A percentile compares a stretch with the other conserved stretches of the same genome.
These are phyloP conservation scores for Magnolia kwangsiensis DNA, from an alignment of 164 flowering plant species.

Conservation along the genomic window DNA sequence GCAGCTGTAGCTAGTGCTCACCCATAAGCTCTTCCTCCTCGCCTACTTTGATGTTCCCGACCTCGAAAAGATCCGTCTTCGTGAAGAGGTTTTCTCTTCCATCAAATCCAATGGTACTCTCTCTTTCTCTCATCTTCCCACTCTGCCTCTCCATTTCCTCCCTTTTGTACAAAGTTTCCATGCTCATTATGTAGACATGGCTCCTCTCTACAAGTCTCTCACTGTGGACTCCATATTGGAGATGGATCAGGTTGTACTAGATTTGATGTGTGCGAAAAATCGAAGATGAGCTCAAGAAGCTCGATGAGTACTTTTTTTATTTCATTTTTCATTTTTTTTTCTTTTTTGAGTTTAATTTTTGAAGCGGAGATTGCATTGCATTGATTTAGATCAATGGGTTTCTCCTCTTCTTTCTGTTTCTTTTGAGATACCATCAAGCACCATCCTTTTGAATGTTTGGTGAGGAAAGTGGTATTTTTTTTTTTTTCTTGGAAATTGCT, in stretches of 20 bases:
- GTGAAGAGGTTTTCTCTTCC: conserved; percentile 57
- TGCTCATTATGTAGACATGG: conserved; percentile 53
- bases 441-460: background rate
- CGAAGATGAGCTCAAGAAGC: conserved; percentile 71
- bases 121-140: background rate
- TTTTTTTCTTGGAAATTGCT: background rate
- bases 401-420: background rate
- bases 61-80: conserved; percentile 76
- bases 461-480: background rate
- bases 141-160: background rate
- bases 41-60: conserved; percentile 67
- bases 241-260: conserved; percentile 58
- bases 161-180: background rate
- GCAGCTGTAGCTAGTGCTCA: conserved; percentile 60
- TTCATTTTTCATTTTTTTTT: background rate
- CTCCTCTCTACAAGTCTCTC: conserved; percentile 64
- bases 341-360: background rate
- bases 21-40: conserved; percentile 69
- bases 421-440: background rate
- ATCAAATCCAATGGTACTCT: conserved; percentile 55
- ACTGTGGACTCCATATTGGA: conserved; percentile 46
- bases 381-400: background rate
- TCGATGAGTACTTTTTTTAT: conserved; percentile 55
- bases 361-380: background rate
- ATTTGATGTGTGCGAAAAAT: conserved; percentile 62